A percentile compares a stretch with the other conserved stretches of the same genome.
phyloP scores from a whole-genome alignment of 345 rosid genomes.

The Murraya paniculata region DNA sequence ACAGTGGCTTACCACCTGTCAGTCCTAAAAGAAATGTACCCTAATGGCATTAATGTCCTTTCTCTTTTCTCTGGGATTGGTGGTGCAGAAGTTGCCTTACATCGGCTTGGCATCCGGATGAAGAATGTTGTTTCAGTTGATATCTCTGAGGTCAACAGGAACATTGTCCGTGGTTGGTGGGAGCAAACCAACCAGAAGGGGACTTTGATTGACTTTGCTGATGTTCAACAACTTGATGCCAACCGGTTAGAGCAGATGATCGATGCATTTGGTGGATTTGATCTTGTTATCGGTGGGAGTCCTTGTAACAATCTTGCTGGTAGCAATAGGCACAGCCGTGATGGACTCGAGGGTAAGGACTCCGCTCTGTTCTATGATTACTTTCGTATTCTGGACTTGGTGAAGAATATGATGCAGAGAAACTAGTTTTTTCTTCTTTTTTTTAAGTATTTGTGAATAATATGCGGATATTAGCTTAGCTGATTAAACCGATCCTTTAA shows the following conservation, averaged over 20 bases:
- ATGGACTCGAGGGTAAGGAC: conserved; percentile 82
- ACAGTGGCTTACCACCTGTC: conserved; percentile 92
- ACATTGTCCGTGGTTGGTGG: conserved; percentile 72
- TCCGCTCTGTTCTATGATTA: conserved; percentile 79
- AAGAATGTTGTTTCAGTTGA: conserved; percentile 79
- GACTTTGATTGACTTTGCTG: conserved; percentile 44
- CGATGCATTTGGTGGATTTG: conserved; percentile 62
- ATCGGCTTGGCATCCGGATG: conserved; percentile 63
- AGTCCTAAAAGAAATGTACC: conserved; percentile 57
- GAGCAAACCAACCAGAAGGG: conserved; percentile 89
- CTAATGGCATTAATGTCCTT: conserved; percentile 62
- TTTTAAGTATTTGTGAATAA: background rate
- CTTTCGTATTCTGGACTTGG: conserved; percentile 61
- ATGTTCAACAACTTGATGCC: conserved; percentile 46
- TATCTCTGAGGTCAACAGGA: conserved; percentile 58
- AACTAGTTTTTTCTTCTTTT: background rate
- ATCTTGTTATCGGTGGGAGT: conserved; percentile 88
- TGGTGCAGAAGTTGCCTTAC: conserved; percentile 89
- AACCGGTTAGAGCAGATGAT: conserved; percentile 50
- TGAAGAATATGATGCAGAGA: conserved; percentile 29
- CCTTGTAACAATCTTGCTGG: conserved; percentile 94
- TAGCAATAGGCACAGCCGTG: conserved; percentile 65
- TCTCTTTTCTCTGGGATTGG: conserved; percentile 96
- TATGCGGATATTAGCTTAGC: background rate
- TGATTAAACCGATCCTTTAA: too few relatives aligned